Conservation (phyloP, 1,139 yeast genomes). For the Lodderomyces elongisporus region DNA sequence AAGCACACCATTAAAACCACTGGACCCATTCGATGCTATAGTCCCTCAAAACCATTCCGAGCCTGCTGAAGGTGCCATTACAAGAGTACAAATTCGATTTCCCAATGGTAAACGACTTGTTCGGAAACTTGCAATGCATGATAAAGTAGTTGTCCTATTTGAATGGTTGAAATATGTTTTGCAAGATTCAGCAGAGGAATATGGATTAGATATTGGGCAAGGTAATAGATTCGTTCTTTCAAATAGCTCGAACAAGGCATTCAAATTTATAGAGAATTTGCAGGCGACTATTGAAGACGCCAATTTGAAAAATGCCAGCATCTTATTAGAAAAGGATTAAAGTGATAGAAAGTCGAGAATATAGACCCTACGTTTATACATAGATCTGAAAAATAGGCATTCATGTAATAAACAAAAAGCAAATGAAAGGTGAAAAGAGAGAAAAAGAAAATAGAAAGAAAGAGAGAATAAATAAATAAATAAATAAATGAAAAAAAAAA, state of each 20-base stretch:
- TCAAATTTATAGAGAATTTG: constrained; percentile 57
- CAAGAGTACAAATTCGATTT: constrained; percentile 81
- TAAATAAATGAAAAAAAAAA: too few relatives aligned
- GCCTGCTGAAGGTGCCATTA: constrained; percentile 50
- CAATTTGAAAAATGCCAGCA: constrained; percentile 75
- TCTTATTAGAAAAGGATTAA: constrained; percentile 57
- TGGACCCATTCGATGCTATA: constrained; percentile 38
- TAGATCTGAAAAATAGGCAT: neutral
- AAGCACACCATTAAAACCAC: constrained; percentile 8
- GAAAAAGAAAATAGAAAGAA: too few relatives aligned
- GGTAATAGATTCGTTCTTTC: constrained; percentile 45
- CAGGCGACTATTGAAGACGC: constrained; percentile 65
- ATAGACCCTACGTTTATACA: constrained; percentile 3
- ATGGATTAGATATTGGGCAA: constrained; percentile 34
- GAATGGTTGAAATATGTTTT: constrained; percentile 53
- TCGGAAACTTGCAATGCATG: constrained; percentile 59
- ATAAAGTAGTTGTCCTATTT: constrained; percentile 42
- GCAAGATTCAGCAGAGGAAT: constrained; percentile 44
- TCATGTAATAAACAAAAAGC: too few relatives aligned
- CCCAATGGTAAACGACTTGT: constrained; percentile 83
- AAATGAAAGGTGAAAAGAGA: too few relatives aligned
- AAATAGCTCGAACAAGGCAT: constrained; percentile 59
- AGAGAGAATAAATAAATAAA: too few relatives aligned
- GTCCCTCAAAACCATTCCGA: constrained; percentile 51
- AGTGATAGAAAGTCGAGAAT: too few relatives aligned